Evolutionary conservation across 768 basidiomycete species (phyloP).

Genomic region (Amanita polypyramis): DNA sequence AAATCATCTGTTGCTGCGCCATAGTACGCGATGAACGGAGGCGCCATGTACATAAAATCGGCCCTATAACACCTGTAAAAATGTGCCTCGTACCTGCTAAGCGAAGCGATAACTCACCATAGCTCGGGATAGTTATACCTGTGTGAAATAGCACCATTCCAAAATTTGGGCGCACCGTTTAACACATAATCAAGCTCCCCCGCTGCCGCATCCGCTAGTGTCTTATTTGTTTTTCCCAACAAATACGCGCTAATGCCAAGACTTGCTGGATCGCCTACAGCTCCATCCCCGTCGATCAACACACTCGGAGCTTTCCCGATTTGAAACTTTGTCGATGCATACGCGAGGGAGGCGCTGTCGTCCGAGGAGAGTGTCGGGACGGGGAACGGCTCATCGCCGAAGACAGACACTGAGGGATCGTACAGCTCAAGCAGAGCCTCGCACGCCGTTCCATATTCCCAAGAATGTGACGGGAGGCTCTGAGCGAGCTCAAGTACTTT

Average conservation of each 20-base stretch:
- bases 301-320: slow-evolving; percentile 25
- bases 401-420: slow-evolving; percentile 28
- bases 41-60: slow-evolving; percentile 42
- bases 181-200: slow-evolving; percentile 24
- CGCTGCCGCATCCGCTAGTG: slow-evolving; percentile 22
- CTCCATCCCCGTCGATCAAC: slow-evolving; percentile 27
- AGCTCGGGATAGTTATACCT: slow-evolving; percentile 26
- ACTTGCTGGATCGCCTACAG: slow-evolving; percentile 36
- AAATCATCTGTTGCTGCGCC: slow-evolving; percentile 27
- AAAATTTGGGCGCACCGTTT: slow-evolving; percentile 24
- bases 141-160: slow-evolving; percentile 38
- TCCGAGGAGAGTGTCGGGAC: slow-evolving; percentile 15
- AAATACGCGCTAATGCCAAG: slow-evolving; percentile 36
- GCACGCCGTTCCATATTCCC: slow-evolving; percentile 35
- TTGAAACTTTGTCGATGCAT: slow-evolving; percentile 27
- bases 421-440: slow-evolving; percentile 35
- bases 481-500: slow-evolving; percentile 21
- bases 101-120: slow-evolving; percentile 21
- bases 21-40: slow-evolving; percentile 40
- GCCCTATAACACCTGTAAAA: slow-evolving; percentile 22
- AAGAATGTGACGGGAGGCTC: slow-evolving; percentile 31
- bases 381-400: slow-evolving; percentile 25
- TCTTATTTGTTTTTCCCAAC: slow-evolving; percentile 25
- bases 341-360: slow-evolving; percentile 21
- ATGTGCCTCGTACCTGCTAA: background rate